Evolutionary conservation across 805 yeast genomes (phyloP), one percentile per base, ranked within the genome.

Genomic region (Naumovozyma dairenensis): DNA sequence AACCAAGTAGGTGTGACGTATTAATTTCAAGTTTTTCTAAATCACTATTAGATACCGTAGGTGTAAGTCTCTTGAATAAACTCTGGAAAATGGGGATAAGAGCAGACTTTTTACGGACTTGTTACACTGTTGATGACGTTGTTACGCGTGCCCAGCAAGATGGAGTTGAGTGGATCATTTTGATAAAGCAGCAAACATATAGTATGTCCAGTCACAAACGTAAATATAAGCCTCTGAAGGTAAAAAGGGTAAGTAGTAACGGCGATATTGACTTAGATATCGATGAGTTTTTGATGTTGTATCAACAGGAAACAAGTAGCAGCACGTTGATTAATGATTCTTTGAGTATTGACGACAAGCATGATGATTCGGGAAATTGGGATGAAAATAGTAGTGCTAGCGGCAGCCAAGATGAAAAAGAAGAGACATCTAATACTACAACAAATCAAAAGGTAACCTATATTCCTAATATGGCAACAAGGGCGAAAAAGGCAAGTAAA

Each of bases 51-150:
- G 66, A 67, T 16, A 72, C 77, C 1, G 61, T 71, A 31, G 89
- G 87, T 1, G 70, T 77, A 21, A 80, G 74, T 28, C 60, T 84
- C 6, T 48, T 85, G 35, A 71, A 67, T 27, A 60, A 62, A 25
- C 53, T 92, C 18, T 87, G 99, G 97, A 63, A 69, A 6, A 59
- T 63, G n/a, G 77, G 74, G n/a, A 77, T 92, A 27, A 69, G 80
- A 35, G 82, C 94, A 4, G 99, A 92, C 56, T 47, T 77, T 21
- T 48, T 69, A n/a, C 59, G 63, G 17, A 60, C 57, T 32, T 62
- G 68, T 28, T 61, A 58, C 33, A 55, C 63, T 3, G 55, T 74
- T 16, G 96, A 89, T 43, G 94, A 81, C 35, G 67, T 78, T 24
- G 49, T 72, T 6, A 66, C 71, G 13, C 66, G 69, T 22, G 93